Evolutionary conservation across 768 basidiomycete genomes (phyloP).

Genomic region (Termitomyces sp.): DNA sequence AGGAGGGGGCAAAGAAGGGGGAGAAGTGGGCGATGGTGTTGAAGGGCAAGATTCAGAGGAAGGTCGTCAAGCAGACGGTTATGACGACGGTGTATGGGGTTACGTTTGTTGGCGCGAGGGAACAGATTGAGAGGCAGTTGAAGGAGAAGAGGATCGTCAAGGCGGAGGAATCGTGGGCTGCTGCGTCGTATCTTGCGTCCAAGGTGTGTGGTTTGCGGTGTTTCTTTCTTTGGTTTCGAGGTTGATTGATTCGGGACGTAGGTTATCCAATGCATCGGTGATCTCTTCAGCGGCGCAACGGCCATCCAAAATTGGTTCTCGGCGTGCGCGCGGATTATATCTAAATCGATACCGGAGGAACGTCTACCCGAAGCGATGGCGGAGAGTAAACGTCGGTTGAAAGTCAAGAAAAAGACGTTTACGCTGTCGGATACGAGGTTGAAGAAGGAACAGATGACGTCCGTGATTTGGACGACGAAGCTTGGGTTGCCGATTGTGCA

Average conservation of each 20-base stretch:
- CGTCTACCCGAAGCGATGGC: conserved; percentile 48
- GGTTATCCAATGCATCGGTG: conserved; percentile 80
- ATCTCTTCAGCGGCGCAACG: conserved; percentile 91
- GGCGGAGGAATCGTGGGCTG: conserved; percentile 67
- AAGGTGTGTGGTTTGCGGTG: conserved; percentile 41
- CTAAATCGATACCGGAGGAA: conserved; percentile 79
- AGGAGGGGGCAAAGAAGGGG: conserved; percentile 50
- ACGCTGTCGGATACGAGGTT: conserved; percentile 35
- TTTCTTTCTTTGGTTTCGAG: too few relatives aligned
- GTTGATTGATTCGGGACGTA: conserved; percentile 21
- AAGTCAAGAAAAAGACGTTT: conserved; percentile 9
- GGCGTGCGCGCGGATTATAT: conserved; percentile 75
- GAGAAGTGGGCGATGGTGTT: conserved; percentile 57
- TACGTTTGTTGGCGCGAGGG: conserved; percentile 90
- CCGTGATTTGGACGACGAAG: conserved; percentile 95
- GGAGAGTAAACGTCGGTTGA: conserved; percentile 10
- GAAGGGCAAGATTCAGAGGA: conserved; percentile 77
- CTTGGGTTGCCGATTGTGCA: conserved; percentile 96
- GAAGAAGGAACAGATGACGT: conserved; percentile 89
- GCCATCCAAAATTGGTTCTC: conserved; percentile 91
- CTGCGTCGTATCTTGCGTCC: conserved; percentile 78
- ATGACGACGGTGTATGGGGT: conserved; percentile 99
- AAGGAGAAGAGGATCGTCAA: conserved; percentile 70
- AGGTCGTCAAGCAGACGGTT: conserved; percentile 97
- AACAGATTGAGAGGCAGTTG: conserved; percentile 91